These are phyloP conservation scores for Avena atlantica DNA, from an alignment of 176 grass and related monocot species.

Conservation along the genomic window DNA sequence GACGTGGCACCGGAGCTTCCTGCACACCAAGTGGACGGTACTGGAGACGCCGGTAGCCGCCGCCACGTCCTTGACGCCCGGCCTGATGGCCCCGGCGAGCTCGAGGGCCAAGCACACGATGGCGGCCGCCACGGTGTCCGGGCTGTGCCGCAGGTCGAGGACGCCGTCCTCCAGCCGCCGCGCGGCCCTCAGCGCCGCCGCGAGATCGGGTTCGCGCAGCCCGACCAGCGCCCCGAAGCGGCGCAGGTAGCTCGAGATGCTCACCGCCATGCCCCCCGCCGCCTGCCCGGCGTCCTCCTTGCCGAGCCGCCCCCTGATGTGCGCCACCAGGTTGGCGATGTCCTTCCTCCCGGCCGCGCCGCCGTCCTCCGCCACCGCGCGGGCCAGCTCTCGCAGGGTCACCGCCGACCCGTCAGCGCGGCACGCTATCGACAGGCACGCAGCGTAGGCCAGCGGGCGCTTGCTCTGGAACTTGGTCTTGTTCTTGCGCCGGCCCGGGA, in stretches of 20 bases:
- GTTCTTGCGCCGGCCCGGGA: neutral
- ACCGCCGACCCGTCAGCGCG: too few relatives aligned
- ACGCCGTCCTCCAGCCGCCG: neutral
- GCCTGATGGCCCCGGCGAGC: constrained; percentile 6
- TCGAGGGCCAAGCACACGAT: constrained; percentile 41
- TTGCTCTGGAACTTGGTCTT: too few relatives aligned
- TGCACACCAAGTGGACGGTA: constrained; percentile 38
- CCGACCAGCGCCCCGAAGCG: constrained; percentile 1
- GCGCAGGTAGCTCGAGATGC: too few relatives aligned
- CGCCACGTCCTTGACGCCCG: constrained; percentile 34
- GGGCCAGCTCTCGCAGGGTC: too few relatives aligned
- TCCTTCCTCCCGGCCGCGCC: too few relatives aligned
- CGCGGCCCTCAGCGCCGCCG: neutral
- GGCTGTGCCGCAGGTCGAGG: constrained; percentile 47
- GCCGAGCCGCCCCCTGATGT: too few relatives aligned
- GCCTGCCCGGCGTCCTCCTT: too few relatives aligned
- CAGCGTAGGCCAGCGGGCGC: too few relatives aligned
- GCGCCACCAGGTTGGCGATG: too few relatives aligned
- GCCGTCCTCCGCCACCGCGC: too few relatives aligned
- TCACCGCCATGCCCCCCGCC: too few relatives aligned
- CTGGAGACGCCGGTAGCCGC: constrained; percentile 46
- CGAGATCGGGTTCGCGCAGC: constrained; percentile 31
- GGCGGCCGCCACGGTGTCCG: constrained; percentile 34
- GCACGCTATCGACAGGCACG: too few relatives aligned
- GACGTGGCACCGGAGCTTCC: constrained; percentile 28